Evolutionary conservation across 208 protist genomes (phyloP).

Genomic region (Trypanosoma boissoni): DNA sequence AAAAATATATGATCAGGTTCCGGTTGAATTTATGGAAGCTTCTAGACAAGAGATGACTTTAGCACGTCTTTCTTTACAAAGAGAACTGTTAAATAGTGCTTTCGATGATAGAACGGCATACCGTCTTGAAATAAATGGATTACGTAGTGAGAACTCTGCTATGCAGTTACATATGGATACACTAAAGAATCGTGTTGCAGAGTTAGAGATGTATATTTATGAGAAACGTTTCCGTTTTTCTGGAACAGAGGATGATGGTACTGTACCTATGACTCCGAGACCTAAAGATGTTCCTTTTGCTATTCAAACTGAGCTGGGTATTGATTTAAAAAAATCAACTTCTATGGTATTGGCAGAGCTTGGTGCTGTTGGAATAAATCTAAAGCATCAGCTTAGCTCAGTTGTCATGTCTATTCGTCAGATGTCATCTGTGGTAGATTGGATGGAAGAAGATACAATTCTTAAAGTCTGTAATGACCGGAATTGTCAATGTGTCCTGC

Average conservation of each 20-base stretch:
- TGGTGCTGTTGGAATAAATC: constrained; percentile 54
- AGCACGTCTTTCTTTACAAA: constrained; percentile 58
- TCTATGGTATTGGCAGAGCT: constrained; percentile 61
- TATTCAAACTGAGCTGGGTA: constrained; percentile 67
- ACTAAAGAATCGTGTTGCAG: constrained; percentile 41
- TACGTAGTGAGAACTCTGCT: constrained; percentile 44
- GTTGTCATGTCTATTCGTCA: constrained; percentile 56
- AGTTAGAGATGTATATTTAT: constrained; percentile 67
- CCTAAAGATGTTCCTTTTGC: constrained; percentile 66
- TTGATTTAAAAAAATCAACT: constrained; percentile 66
- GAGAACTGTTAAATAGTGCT: constrained; percentile 61
- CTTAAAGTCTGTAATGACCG: constrained; percentile 34
- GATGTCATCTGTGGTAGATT: constrained; percentile 42
- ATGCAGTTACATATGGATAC: constrained; percentile 37
- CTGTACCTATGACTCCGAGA: constrained; percentile 48
- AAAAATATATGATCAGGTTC: constrained; percentile 29
- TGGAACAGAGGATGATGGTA: neutral
- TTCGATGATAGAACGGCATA: constrained; percentile 74
- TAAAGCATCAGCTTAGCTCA: constrained; percentile 80
- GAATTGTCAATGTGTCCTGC: constrained; percentile 37
- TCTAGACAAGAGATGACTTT: constrained; percentile 52
- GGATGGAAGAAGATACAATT: constrained; percentile 51
- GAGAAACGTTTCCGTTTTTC: constrained; percentile 54
- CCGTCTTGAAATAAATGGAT: constrained; percentile 50
- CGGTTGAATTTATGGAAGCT: constrained; percentile 51